Base-by-base conservation (phyloP, 768 basidiomycete species). In the Termitomyces sp. region DNA sequence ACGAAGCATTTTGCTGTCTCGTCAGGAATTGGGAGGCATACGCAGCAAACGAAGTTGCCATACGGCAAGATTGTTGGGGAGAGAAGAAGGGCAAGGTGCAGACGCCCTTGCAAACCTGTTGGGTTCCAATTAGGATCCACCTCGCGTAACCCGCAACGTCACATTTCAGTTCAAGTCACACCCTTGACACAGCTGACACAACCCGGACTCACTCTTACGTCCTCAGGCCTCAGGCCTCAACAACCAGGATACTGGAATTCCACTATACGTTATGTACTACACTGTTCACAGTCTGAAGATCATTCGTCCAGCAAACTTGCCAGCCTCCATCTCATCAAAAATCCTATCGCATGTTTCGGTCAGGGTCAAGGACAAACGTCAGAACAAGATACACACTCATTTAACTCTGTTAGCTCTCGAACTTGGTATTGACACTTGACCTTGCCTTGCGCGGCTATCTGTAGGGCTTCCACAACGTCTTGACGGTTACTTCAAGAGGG, bases 11-110 rank as follows among this genome's bases (percentile, higher is more conserved):
- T 57, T 73, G 79, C 66, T 83, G 85, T 64, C 82, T 80, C 69
- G 80, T 85, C 70, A 92, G 77, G 69, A 91, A 91, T 66, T 91
- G 89, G 47, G 90, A 91, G 52, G 90, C 90, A 76, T 89, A 91
- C 53, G 84, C 84, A 64, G 88, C 87, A 73, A 92, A 92, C 40
- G 89, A 88, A 64, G 87, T 81, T 51, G 86, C 81, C 77, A 78
- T 78, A 63, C 66, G 66, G 61, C 64, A 65, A 41, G 54, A 60
- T 59, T 64, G 64, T 59, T 51, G 68, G 62, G 51, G 59, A 58
- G 50, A 62, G 33, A 43, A 10, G 46, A 40, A 49, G 56, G 50
- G 57, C 43, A 62, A 60, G 51, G 56, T 58, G 49, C 50, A 43
- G 51, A 30, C 32, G 50, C 56, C 64, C 61, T 57, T 61, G 57